Evolutionary conservation across 2,329 filamentous ascomycete genomes (phyloP).

Genomic region (Curvularia verruculosa): DNA sequence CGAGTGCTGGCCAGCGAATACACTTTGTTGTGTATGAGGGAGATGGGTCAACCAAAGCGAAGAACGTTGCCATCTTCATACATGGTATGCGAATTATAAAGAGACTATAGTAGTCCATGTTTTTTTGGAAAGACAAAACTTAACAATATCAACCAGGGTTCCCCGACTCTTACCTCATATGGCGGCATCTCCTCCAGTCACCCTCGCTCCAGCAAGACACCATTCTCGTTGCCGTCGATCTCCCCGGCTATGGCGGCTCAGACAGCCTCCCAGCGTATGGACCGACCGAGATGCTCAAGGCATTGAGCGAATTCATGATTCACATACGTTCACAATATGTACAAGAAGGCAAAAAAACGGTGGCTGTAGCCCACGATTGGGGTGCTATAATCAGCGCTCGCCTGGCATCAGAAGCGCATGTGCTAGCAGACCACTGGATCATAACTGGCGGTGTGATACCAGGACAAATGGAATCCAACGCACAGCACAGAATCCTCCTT

Average conservation of each 20-base stretch:
- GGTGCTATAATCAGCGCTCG: conserved; percentile 60
- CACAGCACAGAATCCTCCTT: conserved; percentile 49
- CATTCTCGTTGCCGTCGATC: conserved; percentile 61
- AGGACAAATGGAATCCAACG: conserved; percentile 52
- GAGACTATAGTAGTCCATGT: neutral
- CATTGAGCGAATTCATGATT: conserved; percentile 60
- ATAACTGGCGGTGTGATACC: conserved; percentile 59
- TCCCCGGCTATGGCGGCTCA: conserved; percentile 65
- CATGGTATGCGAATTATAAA: conserved; percentile 49
- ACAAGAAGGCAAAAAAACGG: conserved; percentile 36
- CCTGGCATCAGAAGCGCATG: conserved; percentile 63
- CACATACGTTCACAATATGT: conserved; percentile 56
- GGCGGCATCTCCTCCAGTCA: conserved; percentile 57
- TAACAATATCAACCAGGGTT: conserved; percentile 49
- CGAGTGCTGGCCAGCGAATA: conserved; percentile 58
- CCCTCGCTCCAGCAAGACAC: conserved; percentile 46
- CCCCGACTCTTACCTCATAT: conserved; percentile 64
- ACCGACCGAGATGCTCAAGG: conserved; percentile 59
- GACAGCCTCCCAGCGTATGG: conserved; percentile 59
- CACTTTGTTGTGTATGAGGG: conserved; percentile 59
- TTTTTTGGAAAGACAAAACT: neutral
- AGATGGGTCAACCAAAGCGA: conserved; percentile 24
- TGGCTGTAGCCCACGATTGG: conserved; percentile 63
- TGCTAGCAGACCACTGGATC: conserved; percentile 62
- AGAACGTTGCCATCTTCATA: conserved; percentile 58